Percentiles rank a stretch among this genome's conserved stretches.
phyloP scores from a whole-genome alignment of 2,329 filamentous ascomycete genomes.

The Hirsutella thompsonii region DNA sequence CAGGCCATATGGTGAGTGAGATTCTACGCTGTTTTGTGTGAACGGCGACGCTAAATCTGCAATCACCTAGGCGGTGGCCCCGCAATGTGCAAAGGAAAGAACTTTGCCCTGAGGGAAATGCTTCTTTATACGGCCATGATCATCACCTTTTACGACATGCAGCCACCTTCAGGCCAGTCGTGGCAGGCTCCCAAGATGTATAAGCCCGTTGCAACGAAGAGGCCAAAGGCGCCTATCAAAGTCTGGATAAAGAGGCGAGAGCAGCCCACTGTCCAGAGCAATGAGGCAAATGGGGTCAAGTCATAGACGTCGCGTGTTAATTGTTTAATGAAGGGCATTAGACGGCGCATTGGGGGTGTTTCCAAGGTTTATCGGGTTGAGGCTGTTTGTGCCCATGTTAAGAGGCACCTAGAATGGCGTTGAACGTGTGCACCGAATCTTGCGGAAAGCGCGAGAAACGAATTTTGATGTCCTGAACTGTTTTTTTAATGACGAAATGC shows the following conservation, averaged over 20 bases:
- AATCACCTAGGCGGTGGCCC: conserved; percentile 15
- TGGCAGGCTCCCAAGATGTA: conserved; percentile 14
- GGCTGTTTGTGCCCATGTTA: no score
- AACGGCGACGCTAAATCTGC: background rate
- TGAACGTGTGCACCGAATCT: no score
- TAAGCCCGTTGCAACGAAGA: conserved; percentile 14
- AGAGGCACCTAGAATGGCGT: no score
- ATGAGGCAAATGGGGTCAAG: background rate
- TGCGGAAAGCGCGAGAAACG: no score
- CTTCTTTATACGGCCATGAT: conserved; percentile 20
- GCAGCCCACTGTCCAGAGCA: background rate
- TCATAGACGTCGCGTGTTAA: background rate
- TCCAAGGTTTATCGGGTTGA: no score
- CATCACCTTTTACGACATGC: conserved; percentile 23
- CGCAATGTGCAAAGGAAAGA: conserved; percentile 19
- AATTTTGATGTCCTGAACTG: no score
- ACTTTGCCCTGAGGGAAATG: conserved; percentile 19
- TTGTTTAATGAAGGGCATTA: no score
- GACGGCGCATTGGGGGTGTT: no score
- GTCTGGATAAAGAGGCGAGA: conserved; percentile 20
- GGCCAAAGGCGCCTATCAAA: conserved; percentile 13
- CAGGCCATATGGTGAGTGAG: conserved; percentile 18
- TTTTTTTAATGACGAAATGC: no score
- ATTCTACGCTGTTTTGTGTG: background rate
- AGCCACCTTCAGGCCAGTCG: conserved; percentile 12